Evolutionary conservation across 352 stramenopile genomes (phyloP).

Genomic region (Globisporangium sylvaticum): DNA sequence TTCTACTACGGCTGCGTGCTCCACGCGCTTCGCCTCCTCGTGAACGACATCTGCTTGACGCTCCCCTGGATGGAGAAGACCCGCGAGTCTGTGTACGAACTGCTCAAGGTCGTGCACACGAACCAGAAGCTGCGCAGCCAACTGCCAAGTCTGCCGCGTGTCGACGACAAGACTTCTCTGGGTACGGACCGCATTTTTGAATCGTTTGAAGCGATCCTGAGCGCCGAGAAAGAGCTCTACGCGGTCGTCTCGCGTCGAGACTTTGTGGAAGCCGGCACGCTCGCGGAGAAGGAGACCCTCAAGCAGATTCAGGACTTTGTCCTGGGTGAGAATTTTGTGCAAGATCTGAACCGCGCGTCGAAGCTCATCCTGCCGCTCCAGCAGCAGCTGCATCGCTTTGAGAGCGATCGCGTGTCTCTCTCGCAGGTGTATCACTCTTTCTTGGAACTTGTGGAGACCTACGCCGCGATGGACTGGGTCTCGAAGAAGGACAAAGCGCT

Average conservation of each 20-base stretch:
- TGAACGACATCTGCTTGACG: slow-evolving; percentile 45
- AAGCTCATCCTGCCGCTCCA: slow-evolving; percentile 56
- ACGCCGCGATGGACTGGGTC: slow-evolving; percentile 52
- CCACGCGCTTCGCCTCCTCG: slow-evolving; percentile 41
- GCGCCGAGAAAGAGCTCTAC: slow-evolving; percentile 50
- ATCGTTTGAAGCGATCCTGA: slow-evolving; percentile 44
- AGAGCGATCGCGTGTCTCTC: slow-evolving; percentile 34
- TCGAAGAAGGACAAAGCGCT: slow-evolving; percentile 76
- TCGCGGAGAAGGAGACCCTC: slow-evolving; percentile 39
- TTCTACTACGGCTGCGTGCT: slow-evolving; percentile 69
- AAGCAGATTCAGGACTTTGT: slow-evolving; percentile 66
- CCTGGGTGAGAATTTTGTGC: slow-evolving; percentile 52
- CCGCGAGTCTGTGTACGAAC: slow-evolving; percentile 31
- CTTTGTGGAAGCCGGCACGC: slow-evolving; percentile 43
- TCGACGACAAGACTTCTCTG: neutral
- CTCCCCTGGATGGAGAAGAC: slow-evolving; percentile 49
- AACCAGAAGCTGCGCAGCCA: slow-evolving; percentile 41
- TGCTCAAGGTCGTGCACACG: slow-evolving; percentile 38
- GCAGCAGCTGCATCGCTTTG: slow-evolving; percentile 43
- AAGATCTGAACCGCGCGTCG: slow-evolving; percentile 53
- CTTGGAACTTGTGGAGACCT: slow-evolving; percentile 40
- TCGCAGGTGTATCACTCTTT: slow-evolving; percentile 58
- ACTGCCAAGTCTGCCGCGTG: slow-evolving; percentile 16
- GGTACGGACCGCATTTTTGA: slow-evolving; percentile 24
- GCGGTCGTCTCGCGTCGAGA: slow-evolving; percentile 48